A percentile compares a stretch with the other conserved stretches of the same genome.
Evolutionary conservation across 1,139 yeast species (phyloP).

Genomic region (Suzukiozyma palmioleophila): DNA sequence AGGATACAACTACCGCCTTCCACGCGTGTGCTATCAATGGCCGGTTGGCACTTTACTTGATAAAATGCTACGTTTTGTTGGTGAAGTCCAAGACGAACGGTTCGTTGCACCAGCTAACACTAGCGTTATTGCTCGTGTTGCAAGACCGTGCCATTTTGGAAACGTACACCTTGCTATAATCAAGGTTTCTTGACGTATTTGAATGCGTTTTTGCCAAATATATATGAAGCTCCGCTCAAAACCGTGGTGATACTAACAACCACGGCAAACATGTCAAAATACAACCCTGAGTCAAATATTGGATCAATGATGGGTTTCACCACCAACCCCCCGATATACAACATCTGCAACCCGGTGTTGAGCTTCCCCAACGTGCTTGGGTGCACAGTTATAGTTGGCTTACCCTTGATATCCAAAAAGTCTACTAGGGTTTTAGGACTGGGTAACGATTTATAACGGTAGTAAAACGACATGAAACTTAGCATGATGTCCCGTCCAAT

Average conservation of each 20-base stretch:
- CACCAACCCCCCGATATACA: conserved; percentile 75
- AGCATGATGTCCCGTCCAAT: conserved; percentile 81
- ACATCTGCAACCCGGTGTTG: conserved; percentile 90
- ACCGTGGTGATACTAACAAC: conserved; percentile 76
- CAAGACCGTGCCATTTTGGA: conserved; percentile 1
- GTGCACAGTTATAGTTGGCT: conserved; percentile 79
- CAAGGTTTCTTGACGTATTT: conserved; percentile 18
- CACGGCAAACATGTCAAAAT: conserved; percentile 15
- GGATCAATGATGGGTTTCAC: conserved; percentile 55
- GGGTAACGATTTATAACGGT: conserved; percentile 72
- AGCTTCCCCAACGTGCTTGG: conserved; percentile 87
- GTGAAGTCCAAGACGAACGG: background rate
- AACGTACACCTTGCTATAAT: background rate
- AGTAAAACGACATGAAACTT: conserved; percentile 69
- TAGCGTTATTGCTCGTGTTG: conserved; percentile 2
- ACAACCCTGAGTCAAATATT: conserved; percentile 15
- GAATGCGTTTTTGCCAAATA: conserved; percentile 65
- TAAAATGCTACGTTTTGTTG: background rate
- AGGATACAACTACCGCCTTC: background rate
- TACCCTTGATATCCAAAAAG: conserved; percentile 49
- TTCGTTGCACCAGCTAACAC: background rate
- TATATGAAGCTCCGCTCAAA: conserved; percentile 73
- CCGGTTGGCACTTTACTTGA: background rate
- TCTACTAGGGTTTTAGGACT: conserved; percentile 68
- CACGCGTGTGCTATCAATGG: background rate